Evolutionary conservation across 768 basidiomycete species (phyloP), one percentile per base, ranked within the genome.

Genomic region (Lactifluus echinatus): DNA sequence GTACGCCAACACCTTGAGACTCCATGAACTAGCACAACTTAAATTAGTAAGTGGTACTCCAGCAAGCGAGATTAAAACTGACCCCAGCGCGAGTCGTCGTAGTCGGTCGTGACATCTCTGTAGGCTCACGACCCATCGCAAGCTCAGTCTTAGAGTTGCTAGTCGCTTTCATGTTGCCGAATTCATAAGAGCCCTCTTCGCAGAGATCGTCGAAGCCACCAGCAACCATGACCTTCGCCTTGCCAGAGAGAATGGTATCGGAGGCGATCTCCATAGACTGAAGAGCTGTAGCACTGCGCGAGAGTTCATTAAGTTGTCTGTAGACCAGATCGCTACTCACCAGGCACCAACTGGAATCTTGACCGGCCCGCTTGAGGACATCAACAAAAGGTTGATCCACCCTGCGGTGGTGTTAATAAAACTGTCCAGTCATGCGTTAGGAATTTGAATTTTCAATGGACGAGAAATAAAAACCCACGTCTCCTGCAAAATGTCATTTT

Each of bases 111-210:
- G 96, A 99, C 89, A 98, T 94, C 72, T 99, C 96, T 37, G 90
- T 93, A 6, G 96, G 94, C 72, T 99, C 96, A 64, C 96, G 93
- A 60, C 96, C 96, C 89, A 96, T 96, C 3, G 94, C 95, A 67
- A 97, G 90, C 71, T 99, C 96, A 29, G 91, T 91, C 71, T 93
- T 91, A 1, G 94, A 87, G 67, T 95, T 97, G 73, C 89, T 92
- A 5, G 96, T 99, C 1, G 96, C 96, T 73, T 97, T 96, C 96
- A 99, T 99, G 77, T 98, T 97, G 49, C 93, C 96, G 72, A 99
- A 99, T 71, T 99, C 95, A 71, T 85, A 97, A 8, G 95, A 97
- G 17, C 95, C 96, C 73, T 99, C 96, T 72, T 99, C 96, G 62
- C 87, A 89, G 70, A 98, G 82, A 70, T 99, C 96, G 67, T 99